Base-by-base conservation (phyloP, 441 rosid genomes). In the Populus trichocarpa region DNA sequence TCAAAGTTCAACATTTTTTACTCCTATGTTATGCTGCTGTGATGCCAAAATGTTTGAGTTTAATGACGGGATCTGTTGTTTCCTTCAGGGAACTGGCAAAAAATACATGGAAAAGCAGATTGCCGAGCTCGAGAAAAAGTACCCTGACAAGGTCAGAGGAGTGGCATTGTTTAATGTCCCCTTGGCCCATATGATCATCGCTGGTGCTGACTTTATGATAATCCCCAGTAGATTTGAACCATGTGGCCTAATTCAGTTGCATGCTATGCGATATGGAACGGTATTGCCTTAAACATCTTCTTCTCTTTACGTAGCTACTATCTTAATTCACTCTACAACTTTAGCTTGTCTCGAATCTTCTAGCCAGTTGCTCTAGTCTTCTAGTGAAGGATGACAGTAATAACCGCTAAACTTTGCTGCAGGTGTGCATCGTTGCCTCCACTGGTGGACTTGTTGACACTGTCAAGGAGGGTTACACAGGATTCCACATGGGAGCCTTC, bases 261-360 rank as follows among this genome's bases (percentile, higher is more conserved):
- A 95, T 30, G 96, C 99, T 40, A 93, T 93, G 99, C 89, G 97
- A 86, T 95, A 93, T 81, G 99, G 99, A 89, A 95, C 99, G n/a
- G 97, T 89, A 79, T 42, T 6, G 20, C 38, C 32, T 3, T 30
- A 4, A 30, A 30, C 32, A 30, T 30, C 0, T 38, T 1, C 8
- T 36, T 23, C 32, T n/a, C 42, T 66, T 2, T 28, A 8, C 14
- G 64, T 35, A 38, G 57, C 33, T 68, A 38, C 38, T 42, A 13
- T 70, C 61, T 65, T 71, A 6, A 16, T 28, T 25, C n/a, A 46
- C 20, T 67, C 26, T n/a, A 3, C 30, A 26, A 6, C 8, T 13
- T 18, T 9, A 1, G 4, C 22, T 8, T 22, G 13, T 5, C 20
- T 38, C 10, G 22, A 28, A 40, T 42, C 26, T 77, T 33, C 46